Evolutionary conservation across 805 yeast species (phyloP), one percentile per base, ranked within the genome.

Genomic region (Komagataella populi): DNA sequence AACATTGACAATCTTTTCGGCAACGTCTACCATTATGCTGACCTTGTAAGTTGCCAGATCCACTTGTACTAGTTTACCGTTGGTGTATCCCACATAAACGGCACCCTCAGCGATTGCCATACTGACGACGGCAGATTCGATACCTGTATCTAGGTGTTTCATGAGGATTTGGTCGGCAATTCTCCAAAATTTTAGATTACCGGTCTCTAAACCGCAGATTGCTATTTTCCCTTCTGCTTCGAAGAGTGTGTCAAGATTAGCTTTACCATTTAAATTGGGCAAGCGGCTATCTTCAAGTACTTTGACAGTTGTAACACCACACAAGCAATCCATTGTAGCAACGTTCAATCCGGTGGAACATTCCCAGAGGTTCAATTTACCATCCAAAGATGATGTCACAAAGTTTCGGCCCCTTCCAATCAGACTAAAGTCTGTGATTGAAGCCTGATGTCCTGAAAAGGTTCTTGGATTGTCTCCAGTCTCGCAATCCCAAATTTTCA

Each of bases 371-470:
- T 66, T 70, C 1, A 83, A 68, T 0, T 76, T 59, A 0, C 87
- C 87, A 60, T 80, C 86, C 4, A 55, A 50, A 6, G 79, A 72
- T 8, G 80, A 67, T 6, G 83, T 73, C 17, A 83, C 55, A 53
- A 87, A 68, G 59, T 85, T 84, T 45, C 91, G 66, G 1, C 95
- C 95, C 16, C 76, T 66, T 0, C 80, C 89, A 17, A 85, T 65
- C 54, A 83, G 57, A 2, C 63, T 71, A 2, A 77, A 54, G 55
- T 71, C 83, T 2, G 78, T 74, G 10, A 83, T 67, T 12, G 71
- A 64, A 2, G 63, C 63, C 23, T 60, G 72, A 54, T 82, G 90
- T 4, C 77, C 78, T 3, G 53, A 52, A 55, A 83, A 71, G 0
- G 73, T 67, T 50, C 89, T 65, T 0, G 80, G 76, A 49, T 71